Evolutionary conservation across 192 early-diverging fungal species (phyloP), one percentile per base, ranked within the genome.

Genomic region (Backusella psychrophila): DNA sequence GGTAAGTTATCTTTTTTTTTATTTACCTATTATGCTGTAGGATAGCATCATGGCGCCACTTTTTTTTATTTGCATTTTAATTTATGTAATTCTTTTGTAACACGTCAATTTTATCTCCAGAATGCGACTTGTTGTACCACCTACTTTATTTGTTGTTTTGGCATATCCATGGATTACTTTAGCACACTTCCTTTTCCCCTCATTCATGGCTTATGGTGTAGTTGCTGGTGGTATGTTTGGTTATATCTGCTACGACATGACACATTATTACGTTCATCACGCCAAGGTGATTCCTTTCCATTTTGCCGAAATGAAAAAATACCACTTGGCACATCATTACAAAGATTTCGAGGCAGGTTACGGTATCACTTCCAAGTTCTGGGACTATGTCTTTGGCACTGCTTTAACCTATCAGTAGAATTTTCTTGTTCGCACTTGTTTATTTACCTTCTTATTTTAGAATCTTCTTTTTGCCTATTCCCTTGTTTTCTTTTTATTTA

Each of bases 271-370:
- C 86, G 88, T 97, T 31, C 97, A 98, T 84, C 97, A 98, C 81
- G 94, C 93, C 49, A 87, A 89, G 34, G 92, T 94, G 9, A 84
- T 87, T 71, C 85, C 87, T 44, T 78, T 87, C 49, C 91, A 95
- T 84, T 88, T 96, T 71, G 87, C 84, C 42, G 90, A 93, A 72
- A 94, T 98, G 90, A 98, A 98, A 80, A 91, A 92, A 5, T 97
- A 97, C 77, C 97, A 98, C 71, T 82, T 98, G 70, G 94, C 94
- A 67, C 97, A 98, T 80, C 97, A 98, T 80, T 98, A 98, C 87
- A 94, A 94, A 81, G 89, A 97, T 81, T 93, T 88, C 71, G 92
- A 95, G 78, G 83, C 86, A 6, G 95, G 95, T 35, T 97, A 91
- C 79, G 96, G 96, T 36, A 96, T 97, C 75, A 96, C 96, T 63